A percentile compares a stretch with the other conserved stretches of the same genome.
Evolutionary conservation across 192 early-diverging fungal species (phyloP).

Genomic region (Umbelopsis isabellina): DNA sequence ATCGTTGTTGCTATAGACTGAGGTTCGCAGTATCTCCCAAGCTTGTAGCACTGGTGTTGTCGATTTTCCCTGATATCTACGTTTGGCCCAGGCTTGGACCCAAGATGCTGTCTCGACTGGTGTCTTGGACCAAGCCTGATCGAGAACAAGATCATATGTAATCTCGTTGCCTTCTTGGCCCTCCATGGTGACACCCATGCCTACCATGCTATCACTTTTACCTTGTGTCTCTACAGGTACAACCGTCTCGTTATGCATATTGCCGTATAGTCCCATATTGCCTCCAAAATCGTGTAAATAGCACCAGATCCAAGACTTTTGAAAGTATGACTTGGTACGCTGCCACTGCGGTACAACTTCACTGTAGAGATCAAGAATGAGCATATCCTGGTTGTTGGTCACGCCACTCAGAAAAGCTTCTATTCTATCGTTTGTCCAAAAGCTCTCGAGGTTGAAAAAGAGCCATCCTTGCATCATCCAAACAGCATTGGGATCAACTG

Average conservation of each 20-base stretch:
- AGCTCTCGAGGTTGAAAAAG: too few relatives aligned
- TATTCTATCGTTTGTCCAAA: too few relatives aligned
- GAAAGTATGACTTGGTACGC: background rate
- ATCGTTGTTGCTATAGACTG: too few relatives aligned
- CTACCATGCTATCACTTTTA: background rate
- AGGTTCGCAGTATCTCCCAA: too few relatives aligned
- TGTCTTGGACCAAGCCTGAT: conserved; percentile 3
- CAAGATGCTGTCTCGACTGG: background rate
- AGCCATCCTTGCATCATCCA: too few relatives aligned
- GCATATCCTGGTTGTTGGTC: too few relatives aligned
- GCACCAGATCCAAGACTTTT: conserved; percentile 12
- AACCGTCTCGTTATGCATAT: background rate
- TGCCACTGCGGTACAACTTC: background rate
- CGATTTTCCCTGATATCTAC: background rate
- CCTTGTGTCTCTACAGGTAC: background rate
- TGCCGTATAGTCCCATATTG: conserved; percentile 1
- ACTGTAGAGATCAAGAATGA: too few relatives aligned
- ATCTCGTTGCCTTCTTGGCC: background rate
- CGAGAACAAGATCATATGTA: background rate
- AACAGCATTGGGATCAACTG: too few relatives aligned
- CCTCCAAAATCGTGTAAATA: conserved; percentile 6
- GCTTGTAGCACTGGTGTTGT: too few relatives aligned
- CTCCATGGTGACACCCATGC: conserved; percentile 4
- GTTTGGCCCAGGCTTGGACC: background rate
- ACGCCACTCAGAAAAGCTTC: too few relatives aligned